Base-by-base conservation (phyloP, 1,284 basidiomycete species). In the Ganoderma resinaceum region DNA sequence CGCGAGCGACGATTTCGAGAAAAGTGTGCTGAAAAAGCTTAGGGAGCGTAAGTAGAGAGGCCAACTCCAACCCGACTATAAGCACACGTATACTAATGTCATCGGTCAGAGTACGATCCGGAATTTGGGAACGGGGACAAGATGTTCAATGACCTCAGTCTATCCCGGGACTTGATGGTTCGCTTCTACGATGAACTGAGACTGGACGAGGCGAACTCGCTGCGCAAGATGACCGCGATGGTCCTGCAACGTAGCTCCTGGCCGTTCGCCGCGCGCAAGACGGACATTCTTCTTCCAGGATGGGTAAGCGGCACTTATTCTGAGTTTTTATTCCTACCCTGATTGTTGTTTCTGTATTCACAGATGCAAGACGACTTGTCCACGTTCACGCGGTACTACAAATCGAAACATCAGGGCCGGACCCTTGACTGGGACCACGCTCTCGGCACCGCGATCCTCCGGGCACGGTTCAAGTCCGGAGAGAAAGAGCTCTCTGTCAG, bases 1-100 rank as follows among this genome's bases (percentile, higher is more conserved):
- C 63, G 97, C 97, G 0, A 95, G 92, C 8, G 91, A 96, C 74
- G 97, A 99, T 78, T 92, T 96, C 75, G 97, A 99, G 83, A 90
- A 91, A 74, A 88, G 86, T 49, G 93, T 99, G 86, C 84, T 99
- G 66, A 90, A 94, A 80, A 94, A 93, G 80, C 84, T 99, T 72
- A 95, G 95, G 82, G 91, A 95, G 73, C 83, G 95, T 95, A 74
- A 70, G 92, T 84, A 11, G n/a, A n/a, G n/a, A n/a, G n/a, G n/a
- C 26, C 55, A 12, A 31, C 12, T n/a, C 2, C 11, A 9, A 52
- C 5, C 52, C 43, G 12, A 12, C 52, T 53, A 9, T 35, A 42
- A 67, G 9, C 33, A 14, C 35, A 6, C 16, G 23, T 53, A 52
- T 55, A 40, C 65, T 66, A 59, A 69, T 57, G 33, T 2, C 7